Percentiles rank a stretch among this genome's conserved stretches.
phyloP scores from a whole-genome alignment of 345 rosid genomes.

The Populus ilicifolia region DNA sequence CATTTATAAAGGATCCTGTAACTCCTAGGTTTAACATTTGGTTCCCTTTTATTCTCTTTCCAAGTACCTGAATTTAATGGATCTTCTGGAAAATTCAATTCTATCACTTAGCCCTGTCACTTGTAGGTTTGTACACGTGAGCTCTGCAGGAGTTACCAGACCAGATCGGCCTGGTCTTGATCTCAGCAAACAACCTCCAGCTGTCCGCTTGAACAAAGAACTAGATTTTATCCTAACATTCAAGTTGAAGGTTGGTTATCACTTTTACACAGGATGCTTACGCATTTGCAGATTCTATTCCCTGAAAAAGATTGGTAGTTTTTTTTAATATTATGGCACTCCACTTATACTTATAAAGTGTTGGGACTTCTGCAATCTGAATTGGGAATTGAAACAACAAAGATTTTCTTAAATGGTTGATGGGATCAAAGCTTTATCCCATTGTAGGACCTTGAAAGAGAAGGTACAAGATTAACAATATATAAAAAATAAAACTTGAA shows the following conservation, averaged over 20 bases:
- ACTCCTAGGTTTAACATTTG: slow-evolving; percentile 63
- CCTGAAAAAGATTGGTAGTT: not conserved
- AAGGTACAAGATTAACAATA: not conserved
- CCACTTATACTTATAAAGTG: not conserved
- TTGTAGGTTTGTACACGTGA: slow-evolving; percentile 83
- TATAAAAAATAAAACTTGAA: not conserved
- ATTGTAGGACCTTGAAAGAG: not conserved
- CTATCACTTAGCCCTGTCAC: not conserved
- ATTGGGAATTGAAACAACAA: not conserved
- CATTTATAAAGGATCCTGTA: slow-evolving; percentile 69
- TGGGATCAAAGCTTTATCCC: not conserved
- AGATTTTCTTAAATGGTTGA: not conserved
- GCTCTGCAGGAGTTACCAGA: slow-evolving; percentile 93
- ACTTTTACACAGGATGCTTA: not conserved
- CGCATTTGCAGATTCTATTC: not conserved
- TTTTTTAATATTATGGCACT: not conserved
- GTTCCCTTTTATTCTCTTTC: not conserved
- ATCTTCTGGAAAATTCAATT: not conserved
- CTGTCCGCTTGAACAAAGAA: slow-evolving; percentile 95
- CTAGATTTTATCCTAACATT: slow-evolving; percentile 76
- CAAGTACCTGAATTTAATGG: not conserved
- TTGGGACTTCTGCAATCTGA: not conserved
- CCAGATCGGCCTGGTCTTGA: slow-evolving; percentile 96
- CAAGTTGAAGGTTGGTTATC: slow-evolving; percentile 68
- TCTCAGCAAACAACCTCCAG: slow-evolving; percentile 91